A percentile compares a stretch with the other conserved stretches of the same genome.
These are phyloP conservation scores for Tylopilus vinaceipallidus DNA, from an alignment of 768 basidiomycete genomes.

Conservation along the genomic window DNA sequence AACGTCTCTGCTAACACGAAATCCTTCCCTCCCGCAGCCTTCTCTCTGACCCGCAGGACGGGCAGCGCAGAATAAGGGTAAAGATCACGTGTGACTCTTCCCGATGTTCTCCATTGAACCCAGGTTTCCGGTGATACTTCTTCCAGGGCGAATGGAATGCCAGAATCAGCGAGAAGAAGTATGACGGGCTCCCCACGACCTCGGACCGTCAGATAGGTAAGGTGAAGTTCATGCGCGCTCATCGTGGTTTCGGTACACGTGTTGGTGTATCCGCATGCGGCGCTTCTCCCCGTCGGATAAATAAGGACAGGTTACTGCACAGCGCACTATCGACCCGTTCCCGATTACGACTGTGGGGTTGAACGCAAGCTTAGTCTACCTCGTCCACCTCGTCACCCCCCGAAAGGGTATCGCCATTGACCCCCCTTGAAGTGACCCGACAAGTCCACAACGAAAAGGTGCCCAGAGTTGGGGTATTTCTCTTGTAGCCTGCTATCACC, in stretches of 20 bases:
- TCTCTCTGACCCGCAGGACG: constrained; percentile 22
- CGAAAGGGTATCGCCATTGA: constrained; percentile 23
- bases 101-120: constrained; percentile 13
- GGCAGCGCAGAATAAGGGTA: constrained; percentile 28
- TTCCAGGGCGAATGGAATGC: constrained; percentile 21
- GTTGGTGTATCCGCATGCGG: no score
- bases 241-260: constrained; percentile 1
- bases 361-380: no score
- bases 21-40: constrained; percentile 5
- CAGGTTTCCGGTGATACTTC: constrained; percentile 16
- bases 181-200: constrained; percentile 28
- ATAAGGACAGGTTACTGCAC: no score
- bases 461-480: constrained; percentile 35
- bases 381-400: constrained; percentile 10
- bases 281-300: no score
- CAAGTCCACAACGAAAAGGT: constrained; percentile 35
- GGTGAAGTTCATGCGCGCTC: constrained; percentile 17
- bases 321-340: no score
- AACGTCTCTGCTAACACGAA: constrained; percentile 25
- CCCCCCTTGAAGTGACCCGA: constrained; percentile 25
- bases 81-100: constrained; percentile 13
- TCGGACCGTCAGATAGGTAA: constrained; percentile 23
- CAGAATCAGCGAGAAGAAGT: constrained; percentile 25
- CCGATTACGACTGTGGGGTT: no score
- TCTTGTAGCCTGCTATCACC: constrained; percentile 44